Conservation (phyloP, 2,329 filamentous ascomycete species). For the Talaromyces piceae region DNA sequence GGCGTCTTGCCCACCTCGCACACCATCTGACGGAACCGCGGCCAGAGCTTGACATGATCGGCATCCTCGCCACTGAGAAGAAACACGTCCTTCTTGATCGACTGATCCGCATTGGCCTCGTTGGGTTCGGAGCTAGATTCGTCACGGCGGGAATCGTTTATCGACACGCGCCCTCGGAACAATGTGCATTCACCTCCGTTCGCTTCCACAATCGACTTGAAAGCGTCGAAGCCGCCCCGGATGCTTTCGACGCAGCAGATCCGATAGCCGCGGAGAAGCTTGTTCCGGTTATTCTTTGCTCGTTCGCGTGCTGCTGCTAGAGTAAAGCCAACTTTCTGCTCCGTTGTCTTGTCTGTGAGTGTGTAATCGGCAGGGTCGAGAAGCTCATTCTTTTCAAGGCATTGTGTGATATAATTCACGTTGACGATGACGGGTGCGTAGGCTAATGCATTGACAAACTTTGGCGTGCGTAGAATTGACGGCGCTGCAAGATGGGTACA, state of each 20-base stretch:
- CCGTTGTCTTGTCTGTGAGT: slow-evolving; percentile 64
- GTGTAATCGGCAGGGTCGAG: slow-evolving; percentile 58
- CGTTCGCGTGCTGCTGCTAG: slow-evolving; percentile 61
- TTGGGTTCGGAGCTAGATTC: slow-evolving; percentile 51
- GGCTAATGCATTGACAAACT: slow-evolving; percentile 84
- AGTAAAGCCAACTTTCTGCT: slow-evolving; percentile 62
- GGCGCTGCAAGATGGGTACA: slow-evolving; percentile 87
- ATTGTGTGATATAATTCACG: slow-evolving; percentile 69
- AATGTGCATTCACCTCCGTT: slow-evolving; percentile 79
- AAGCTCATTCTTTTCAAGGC: slow-evolving; percentile 60
- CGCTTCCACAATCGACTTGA: slow-evolving; percentile 74
- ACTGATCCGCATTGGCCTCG: slow-evolving; percentile 50
- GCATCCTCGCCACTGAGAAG: slow-evolving; percentile 63
- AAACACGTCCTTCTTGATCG: slow-evolving; percentile 66
- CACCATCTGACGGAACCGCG: slow-evolving; percentile 72
- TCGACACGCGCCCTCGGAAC: slow-evolving; percentile 66
- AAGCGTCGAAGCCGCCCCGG: slow-evolving; percentile 74
- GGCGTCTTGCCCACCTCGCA: slow-evolving; percentile 70
- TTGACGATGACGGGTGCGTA: slow-evolving; percentile 70
- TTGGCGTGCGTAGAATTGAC: slow-evolving; percentile 78
- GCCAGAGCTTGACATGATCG: slow-evolving; percentile 69
- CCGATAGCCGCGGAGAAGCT: slow-evolving; percentile 65
- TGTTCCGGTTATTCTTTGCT: slow-evolving; percentile 68
- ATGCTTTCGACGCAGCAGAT: slow-evolving; percentile 81
- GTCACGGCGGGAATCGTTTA: slow-evolving; percentile 38